These are phyloP conservation scores for Verticillium tricorpus DNA, from an alignment of 2,329 filamentous ascomycete genomes.

Conservation along the genomic window DNA sequence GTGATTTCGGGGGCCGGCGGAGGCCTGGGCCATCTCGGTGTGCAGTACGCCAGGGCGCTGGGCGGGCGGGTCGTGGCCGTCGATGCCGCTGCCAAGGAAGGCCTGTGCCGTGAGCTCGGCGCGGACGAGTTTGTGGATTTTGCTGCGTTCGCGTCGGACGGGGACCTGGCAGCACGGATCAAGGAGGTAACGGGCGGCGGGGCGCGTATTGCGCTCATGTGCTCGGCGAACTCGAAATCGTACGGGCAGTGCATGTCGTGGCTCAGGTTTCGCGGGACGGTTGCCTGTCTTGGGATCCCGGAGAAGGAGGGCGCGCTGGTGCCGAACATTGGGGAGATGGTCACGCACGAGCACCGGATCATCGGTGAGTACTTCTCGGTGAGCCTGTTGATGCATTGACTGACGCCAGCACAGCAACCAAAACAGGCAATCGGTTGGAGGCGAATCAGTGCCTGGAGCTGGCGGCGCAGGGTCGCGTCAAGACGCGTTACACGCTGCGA, in stretches of 20 bases:
- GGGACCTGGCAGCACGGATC: slow-evolving; percentile 6
- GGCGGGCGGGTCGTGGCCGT: slow-evolving; percentile 22
- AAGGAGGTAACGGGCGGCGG: slow-evolving; percentile 13
- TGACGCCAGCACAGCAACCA: slow-evolving; percentile 3
- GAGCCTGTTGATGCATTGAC: neutral
- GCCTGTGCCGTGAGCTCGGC: slow-evolving; percentile 17
- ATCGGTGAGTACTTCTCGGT: slow-evolving; percentile 5
- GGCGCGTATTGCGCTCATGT: slow-evolving; percentile 17
- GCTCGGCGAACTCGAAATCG: slow-evolving; percentile 15
- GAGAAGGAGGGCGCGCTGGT: slow-evolving; percentile 6
- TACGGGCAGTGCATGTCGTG: slow-evolving; percentile 18
- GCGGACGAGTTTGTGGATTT: slow-evolving; percentile 21
- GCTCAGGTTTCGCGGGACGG: slow-evolving; percentile 21
- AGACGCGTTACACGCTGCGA: slow-evolving; percentile 10
- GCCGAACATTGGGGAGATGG: slow-evolving; percentile 7
- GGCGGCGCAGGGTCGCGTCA: slow-evolving; percentile 9
- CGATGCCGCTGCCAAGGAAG: slow-evolving; percentile 20
- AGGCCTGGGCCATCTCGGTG: slow-evolving; percentile 21
- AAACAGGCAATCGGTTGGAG: slow-evolving; percentile 11
- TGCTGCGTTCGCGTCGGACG: slow-evolving; percentile 10
- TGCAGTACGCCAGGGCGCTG: slow-evolving; percentile 23
- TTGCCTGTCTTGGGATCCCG: slow-evolving; percentile 22
- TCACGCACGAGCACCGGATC: slow-evolving; percentile 9
- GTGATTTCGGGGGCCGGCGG: slow-evolving; percentile 25
- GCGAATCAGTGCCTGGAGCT: slow-evolving; percentile 12